Evolutionary conservation across 108 stramenopile species (phyloP), one percentile per base, ranked within the genome.

Genomic region (Skeletonema marinoi): DNA sequence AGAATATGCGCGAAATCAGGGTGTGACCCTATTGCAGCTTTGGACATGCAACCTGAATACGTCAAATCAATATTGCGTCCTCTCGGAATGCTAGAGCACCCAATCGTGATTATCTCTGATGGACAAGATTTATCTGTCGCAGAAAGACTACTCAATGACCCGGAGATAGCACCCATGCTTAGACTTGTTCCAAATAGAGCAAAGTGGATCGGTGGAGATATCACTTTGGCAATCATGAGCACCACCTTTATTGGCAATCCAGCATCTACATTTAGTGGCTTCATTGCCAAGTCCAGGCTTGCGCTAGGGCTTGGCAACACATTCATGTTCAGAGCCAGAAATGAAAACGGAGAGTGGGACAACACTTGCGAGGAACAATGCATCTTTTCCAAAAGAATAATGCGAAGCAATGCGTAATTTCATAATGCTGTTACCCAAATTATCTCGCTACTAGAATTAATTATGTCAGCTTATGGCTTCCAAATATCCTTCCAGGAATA

Each of bases 1-100:
- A 21, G 30, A 9, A 30, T 79, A 10, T 6, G 21, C 5, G 35
- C 19, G 32, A 60, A 3, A 7, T 69, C 72, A 29, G 72, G 76
- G 2, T 77, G 75, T 60, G 82, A 83, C 70, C 82, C 82, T 12
- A 33, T 70, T 13, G 81, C 81, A 30, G 81, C 81, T 4, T 38
- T 82, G 41, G 69, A 82, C 14, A 82, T 82, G 81, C 63, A 70
- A 31, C 81, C 81, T 32, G 81, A 72, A 17, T 82, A 82, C 36
- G 36, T 82, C 44, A 82, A 82, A 25, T 50, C 81, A 10, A 75
- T 82, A 16, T 63, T 82, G 31, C 21, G 19, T 17, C 81, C 81
- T n/a, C 35, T 82, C 19, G 81, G 74, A 1, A 62, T 82, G 81
- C 38, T 75, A 29, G 7, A 75, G 1, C 69, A 71, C 41, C 81